Conservation (phyloP, 345 rosid genomes). For the Salix arbutifolia region DNA sequence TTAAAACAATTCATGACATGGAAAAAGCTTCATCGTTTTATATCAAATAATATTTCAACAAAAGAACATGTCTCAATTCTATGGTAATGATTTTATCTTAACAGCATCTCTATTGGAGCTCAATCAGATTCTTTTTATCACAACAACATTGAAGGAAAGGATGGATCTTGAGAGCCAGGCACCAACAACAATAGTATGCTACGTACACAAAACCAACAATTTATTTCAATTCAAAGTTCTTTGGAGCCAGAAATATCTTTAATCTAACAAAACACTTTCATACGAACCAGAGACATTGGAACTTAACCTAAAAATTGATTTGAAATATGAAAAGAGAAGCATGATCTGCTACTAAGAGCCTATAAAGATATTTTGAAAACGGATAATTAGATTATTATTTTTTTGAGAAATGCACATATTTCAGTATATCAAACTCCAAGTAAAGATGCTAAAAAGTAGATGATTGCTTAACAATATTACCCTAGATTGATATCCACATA, state of each 20-base stretch:
- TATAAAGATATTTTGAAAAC: no score
- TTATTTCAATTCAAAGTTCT: not conserved
- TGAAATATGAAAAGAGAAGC: no score
- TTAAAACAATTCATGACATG: not conserved
- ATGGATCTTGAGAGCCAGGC: no score
- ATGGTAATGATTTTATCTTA: no score
- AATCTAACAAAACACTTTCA: not conserved
- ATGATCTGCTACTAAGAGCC: no score
- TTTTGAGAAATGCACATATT: not conserved
- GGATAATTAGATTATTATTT: no score
- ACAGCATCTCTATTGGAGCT: not conserved
- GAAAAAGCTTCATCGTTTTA: not conserved
- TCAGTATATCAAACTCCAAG: not conserved
- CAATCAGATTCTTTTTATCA: not conserved
- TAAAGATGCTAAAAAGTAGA: not conserved
- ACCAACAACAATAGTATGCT: no score
- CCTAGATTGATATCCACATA: conserved; percentile 94
- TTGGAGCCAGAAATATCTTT: not conserved
- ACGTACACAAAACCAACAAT: not conserved
- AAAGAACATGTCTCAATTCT: no score
- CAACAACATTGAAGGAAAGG: no score
- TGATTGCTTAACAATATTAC: conserved; percentile 28
- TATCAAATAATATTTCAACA: not conserved
- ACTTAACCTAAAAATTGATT: not conserved
- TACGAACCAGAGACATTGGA: not conserved